Conservation (phyloP, 2,329 filamentous ascomycete genomes). For the Microascus cirrosus region DNA sequence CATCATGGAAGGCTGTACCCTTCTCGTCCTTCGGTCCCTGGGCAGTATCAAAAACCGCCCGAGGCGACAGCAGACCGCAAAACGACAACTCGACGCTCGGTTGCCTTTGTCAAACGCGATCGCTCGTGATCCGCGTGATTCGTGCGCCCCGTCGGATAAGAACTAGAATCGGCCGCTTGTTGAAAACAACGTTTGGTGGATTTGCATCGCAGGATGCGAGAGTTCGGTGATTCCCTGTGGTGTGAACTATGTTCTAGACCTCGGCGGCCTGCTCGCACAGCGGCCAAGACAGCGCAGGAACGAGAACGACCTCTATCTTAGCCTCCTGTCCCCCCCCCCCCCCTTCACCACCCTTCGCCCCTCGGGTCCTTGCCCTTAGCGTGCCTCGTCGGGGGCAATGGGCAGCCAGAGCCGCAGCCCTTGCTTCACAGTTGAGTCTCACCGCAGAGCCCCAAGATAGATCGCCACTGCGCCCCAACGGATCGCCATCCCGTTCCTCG, state of each 20-base stretch:
- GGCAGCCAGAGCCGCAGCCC: background rate
- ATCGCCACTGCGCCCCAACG: background rate
- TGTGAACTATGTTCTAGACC: background rate
- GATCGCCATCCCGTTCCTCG: background rate
- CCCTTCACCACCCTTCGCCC: too few relatives aligned
- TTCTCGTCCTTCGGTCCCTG: background rate
- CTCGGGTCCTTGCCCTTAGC: too few relatives aligned
- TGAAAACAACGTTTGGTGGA: background rate
- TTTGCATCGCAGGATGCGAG: background rate
- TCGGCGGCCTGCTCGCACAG: too few relatives aligned
- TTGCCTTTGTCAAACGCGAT: constrained; percentile 19
- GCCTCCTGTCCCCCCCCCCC: too few relatives aligned
- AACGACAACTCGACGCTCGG: constrained; percentile 16
- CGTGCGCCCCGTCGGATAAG: background rate
- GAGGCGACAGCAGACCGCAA: background rate
- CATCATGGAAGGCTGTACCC: background rate
- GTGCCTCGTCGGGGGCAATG: background rate
- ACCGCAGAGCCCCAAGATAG: background rate
- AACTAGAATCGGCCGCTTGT: background rate
- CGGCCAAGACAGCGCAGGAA: too few relatives aligned
- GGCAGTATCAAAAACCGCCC: background rate
- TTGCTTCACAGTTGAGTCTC: background rate
- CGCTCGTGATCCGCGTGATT: constrained; percentile 17
- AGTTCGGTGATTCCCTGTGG: background rate
- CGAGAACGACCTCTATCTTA: too few relatives aligned